Percentiles rank a stretch among this genome's conserved stretches.
These are phyloP conservation scores for Ormosia semicastrata DNA, from an alignment of 306 rosid species.

Conservation along the genomic window DNA sequence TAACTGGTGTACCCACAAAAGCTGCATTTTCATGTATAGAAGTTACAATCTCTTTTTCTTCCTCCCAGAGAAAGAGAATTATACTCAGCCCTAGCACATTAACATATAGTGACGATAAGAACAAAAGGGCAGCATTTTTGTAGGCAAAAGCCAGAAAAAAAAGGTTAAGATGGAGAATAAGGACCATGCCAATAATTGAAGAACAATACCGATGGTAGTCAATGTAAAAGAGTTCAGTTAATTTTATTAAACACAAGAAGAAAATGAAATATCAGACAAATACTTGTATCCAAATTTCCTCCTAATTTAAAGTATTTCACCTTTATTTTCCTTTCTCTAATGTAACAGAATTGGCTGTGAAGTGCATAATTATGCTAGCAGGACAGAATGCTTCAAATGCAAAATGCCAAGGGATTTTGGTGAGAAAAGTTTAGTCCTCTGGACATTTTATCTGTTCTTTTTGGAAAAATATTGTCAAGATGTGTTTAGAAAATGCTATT, in stretches of 20 bases:
- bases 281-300: not conserved
- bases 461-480: not conserved
- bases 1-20: not conserved
- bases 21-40: conserved; percentile 29
- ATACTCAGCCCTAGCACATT: not conserved
- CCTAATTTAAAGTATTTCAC: not conserved
- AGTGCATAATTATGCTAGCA: conserved; percentile 86
- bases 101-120: not conserved
- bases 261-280: conserved; percentile 1
- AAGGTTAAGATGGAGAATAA: not conserved
- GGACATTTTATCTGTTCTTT: not conserved
- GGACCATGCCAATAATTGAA: conserved; percentile 2
- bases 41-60: conserved; percentile 11
- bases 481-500: conserved; percentile 21
- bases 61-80: not conserved
- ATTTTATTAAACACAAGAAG: not conserved
- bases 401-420: conserved; percentile 66
- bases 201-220: not conserved
- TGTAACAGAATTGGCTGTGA: conserved; percentile 77
- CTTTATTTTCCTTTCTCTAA: conserved; percentile 18
- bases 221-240: not conserved
- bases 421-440: conserved; percentile 39
- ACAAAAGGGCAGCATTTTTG: not conserved
- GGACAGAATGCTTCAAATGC: conserved; percentile 86
- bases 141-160: conserved; percentile 5